These are phyloP conservation scores for Pseudogymnoascus sp. DNA, from an alignment of 2,329 filamentous ascomycete genomes.

Conservation along the genomic window DNA sequence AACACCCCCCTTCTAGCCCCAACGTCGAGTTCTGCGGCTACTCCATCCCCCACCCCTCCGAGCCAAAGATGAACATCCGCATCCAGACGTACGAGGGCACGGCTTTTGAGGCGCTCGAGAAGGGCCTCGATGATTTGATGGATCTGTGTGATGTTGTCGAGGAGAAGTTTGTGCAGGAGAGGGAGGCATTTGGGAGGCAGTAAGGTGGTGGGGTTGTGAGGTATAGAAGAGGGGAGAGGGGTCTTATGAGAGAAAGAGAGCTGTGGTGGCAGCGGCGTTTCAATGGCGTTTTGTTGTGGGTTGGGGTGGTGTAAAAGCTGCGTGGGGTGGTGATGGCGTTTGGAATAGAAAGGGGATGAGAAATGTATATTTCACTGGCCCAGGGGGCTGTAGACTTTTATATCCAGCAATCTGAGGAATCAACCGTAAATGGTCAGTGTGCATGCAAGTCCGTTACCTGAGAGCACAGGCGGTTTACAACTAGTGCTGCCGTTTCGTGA, in stretches of 20 bases:
- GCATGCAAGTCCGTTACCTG: background rate
- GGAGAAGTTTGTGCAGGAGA: constrained; percentile 72
- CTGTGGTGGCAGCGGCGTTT: constrained; percentile 18
- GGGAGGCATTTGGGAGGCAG: constrained; percentile 48
- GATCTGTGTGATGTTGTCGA: constrained; percentile 88
- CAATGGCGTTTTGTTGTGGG: constrained; percentile 22
- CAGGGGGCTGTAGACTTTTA: background rate
- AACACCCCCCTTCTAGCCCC: constrained; percentile 48
- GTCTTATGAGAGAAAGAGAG: constrained; percentile 3
- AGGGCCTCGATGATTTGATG: constrained; percentile 81
- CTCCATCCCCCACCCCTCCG: constrained; percentile 92
- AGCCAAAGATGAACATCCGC: constrained; percentile 91
- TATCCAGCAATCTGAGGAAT: background rate
- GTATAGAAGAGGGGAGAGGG: background rate
- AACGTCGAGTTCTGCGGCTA: constrained; percentile 98
- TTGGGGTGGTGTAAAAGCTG: constrained; percentile 14
- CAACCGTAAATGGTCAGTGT: background rate
- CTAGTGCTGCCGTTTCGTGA: too few relatives aligned
- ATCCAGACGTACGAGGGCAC: constrained; percentile 91
- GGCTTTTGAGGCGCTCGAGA: constrained; percentile 78
- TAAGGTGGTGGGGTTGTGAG: constrained; percentile 10
- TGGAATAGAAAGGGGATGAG: constrained; percentile 19
- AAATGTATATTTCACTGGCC: constrained; percentile 26
- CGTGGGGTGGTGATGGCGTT: constrained; percentile 16
- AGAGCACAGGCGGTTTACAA: too few relatives aligned